A percentile compares a stretch with the other conserved stretches of the same genome.
These are phyloP conservation scores for Colletotrichum nymphaeae DNA, from an alignment of 2,329 filamentous ascomycete genomes.

Conservation along the genomic window DNA sequence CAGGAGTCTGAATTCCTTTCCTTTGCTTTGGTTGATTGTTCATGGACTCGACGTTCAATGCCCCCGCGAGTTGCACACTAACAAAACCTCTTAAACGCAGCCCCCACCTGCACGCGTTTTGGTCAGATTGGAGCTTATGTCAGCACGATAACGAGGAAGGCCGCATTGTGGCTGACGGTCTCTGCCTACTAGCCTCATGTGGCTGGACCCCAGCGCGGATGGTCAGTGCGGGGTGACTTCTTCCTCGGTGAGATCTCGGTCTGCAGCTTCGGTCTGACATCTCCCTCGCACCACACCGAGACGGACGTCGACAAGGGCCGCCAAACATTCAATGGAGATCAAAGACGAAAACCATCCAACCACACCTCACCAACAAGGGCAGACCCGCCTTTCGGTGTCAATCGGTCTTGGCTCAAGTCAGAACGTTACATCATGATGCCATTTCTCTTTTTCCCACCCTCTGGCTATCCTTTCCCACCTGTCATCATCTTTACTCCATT, in stretches of 20 bases:
- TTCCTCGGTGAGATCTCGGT: background rate
- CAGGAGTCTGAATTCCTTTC: no score
- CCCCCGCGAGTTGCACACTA: background rate
- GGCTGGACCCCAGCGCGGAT: background rate
- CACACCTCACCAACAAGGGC: background rate
- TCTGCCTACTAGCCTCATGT: background rate
- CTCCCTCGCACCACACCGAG: background rate
- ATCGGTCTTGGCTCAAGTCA: slow-evolving; percentile 27
- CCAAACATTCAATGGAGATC: background rate
- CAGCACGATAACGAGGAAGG: no score
- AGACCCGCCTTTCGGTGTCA: background rate
- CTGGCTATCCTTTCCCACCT: background rate
- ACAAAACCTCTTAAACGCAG: background rate
- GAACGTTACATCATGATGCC: slow-evolving; percentile 35
- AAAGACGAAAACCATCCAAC: background rate
- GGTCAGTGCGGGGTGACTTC: background rate
- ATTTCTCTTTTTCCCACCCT: background rate
- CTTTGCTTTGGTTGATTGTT: background rate
- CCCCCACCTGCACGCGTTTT: background rate
- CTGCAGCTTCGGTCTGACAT: background rate
- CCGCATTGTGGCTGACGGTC: no score
- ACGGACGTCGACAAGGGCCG: background rate
- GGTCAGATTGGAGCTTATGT: no score
- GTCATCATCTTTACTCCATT: background rate
- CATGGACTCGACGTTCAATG: background rate